Percentiles rank a stretch among this genome's conserved stretches.
These are phyloP conservation scores for Ophiostoma australiae DNA, from an alignment of 2,329 filamentous ascomycete genomes.

Conservation along the genomic window DNA sequence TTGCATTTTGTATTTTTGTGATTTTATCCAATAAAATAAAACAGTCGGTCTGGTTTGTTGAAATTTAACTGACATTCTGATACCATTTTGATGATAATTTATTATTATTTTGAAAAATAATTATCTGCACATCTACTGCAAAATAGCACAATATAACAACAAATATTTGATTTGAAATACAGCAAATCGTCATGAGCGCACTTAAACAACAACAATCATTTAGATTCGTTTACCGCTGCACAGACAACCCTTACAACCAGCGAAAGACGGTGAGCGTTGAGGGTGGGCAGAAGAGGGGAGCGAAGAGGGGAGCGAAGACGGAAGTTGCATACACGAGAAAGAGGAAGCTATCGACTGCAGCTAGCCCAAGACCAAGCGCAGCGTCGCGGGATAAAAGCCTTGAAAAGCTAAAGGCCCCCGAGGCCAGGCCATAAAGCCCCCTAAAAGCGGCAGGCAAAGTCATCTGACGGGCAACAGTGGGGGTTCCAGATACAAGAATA, in stretches of 20 bases:
- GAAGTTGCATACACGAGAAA: conserved; percentile 5
- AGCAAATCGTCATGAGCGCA: too few relatives aligned
- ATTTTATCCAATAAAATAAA: too few relatives aligned
- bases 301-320: neutral
- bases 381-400: neutral
- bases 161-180: too few relatives aligned
- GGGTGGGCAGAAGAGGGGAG: conserved; percentile 8
- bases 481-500: neutral
- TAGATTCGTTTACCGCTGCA: neutral
- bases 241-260: neutral
- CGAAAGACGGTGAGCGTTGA: conserved; percentile 11
- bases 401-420: neutral
- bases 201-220: too few relatives aligned
- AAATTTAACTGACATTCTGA: too few relatives aligned
- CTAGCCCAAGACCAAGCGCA: neutral
- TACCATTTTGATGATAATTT: too few relatives aligned
- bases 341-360: neutral
- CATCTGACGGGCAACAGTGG: conserved; percentile 2
- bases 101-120: too few relatives aligned
- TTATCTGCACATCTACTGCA: too few relatives aligned
- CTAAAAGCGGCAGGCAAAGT: conserved; percentile 3
- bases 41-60: too few relatives aligned
- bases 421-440: too few relatives aligned
- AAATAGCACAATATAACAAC: too few relatives aligned
- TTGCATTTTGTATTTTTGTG: too few relatives aligned